Evolutionary conservation across 352 stramenopile species (phyloP).

Genomic region (Globisporangium apiculatum): DNA sequence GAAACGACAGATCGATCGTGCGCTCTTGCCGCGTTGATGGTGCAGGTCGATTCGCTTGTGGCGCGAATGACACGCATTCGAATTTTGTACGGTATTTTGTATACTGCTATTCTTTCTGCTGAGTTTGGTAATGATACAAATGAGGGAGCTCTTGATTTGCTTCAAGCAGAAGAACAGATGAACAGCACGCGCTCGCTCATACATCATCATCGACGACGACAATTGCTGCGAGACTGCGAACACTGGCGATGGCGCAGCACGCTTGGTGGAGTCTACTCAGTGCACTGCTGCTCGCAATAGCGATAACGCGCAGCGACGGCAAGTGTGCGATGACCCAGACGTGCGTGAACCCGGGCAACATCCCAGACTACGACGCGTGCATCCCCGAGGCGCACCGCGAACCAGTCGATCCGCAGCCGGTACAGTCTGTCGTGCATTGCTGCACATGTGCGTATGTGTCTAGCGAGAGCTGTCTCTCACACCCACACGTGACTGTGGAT

Average conservation of each 20-base stretch:
- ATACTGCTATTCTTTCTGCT: background rate
- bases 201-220: no score
- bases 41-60: background rate
- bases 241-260: background rate
- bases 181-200: no score
- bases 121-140: background rate
- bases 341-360: constrained; percentile 66
- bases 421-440: constrained; percentile 4
- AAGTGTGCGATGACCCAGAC: constrained; percentile 77
- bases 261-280: background rate
- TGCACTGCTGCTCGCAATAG: background rate
- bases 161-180: constrained; percentile 2
- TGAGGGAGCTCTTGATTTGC: background rate
- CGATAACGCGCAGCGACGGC: constrained; percentile 3
- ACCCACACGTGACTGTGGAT: background rate
- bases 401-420: constrained; percentile 27
- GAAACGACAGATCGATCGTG: background rate
- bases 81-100: background rate
- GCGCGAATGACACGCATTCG: background rate
- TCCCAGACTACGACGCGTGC: constrained; percentile 61
- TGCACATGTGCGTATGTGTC: background rate
- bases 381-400: constrained; percentile 56
- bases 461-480: no score
- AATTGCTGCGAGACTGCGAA: no score
- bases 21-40: background rate